phyloP scores from a whole-genome alignment of 441 rosid genomes.

The Populus tomentosa region DNA sequence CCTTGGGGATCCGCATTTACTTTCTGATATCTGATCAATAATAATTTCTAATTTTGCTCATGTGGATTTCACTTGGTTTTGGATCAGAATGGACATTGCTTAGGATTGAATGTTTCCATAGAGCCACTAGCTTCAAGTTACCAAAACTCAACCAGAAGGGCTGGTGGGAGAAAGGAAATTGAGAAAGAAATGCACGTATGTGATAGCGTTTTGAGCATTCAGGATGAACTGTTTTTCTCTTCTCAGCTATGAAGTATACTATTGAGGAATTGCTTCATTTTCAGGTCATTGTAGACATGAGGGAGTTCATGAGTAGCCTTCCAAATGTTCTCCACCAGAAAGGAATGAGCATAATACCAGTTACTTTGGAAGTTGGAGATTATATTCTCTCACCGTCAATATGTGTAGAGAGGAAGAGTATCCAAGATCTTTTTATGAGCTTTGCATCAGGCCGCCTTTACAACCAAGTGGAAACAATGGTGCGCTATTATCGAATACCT shows the following conservation, averaged over 20 bases:
- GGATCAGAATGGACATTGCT: constrained; percentile 58
- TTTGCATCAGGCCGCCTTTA: constrained; percentile 92
- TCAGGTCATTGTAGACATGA: constrained; percentile 96
- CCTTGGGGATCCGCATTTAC: not conserved
- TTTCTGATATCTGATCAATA: not conserved
- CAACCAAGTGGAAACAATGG: constrained; percentile 92
- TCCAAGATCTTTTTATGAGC: constrained; percentile 90
- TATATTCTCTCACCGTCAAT: constrained; percentile 82
- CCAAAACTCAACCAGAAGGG: constrained; percentile 87
- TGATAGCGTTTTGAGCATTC: not conserved
- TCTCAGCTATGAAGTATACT: not conserved
- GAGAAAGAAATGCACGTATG: constrained; percentile 90
- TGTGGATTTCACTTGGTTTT: constrained; percentile 18
- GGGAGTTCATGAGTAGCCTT: constrained; percentile 99
- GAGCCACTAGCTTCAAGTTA: constrained; percentile 63
- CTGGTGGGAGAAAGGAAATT: constrained; percentile 87
- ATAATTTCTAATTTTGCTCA: constrained; percentile 16
- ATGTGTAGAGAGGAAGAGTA: constrained; percentile 93
- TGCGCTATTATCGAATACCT: constrained; percentile 82
- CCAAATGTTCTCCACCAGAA: constrained; percentile 97
- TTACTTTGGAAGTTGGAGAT: constrained; percentile 91
- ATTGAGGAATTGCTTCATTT: constrained; percentile 4
- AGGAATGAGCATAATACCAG: constrained; percentile 87
- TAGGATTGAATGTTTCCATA: constrained; percentile 50
- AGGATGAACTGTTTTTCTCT: constrained; percentile 4